Base-by-base conservation (phyloP, 148 eudicot species). In the Talinum fruticosum region DNA sequence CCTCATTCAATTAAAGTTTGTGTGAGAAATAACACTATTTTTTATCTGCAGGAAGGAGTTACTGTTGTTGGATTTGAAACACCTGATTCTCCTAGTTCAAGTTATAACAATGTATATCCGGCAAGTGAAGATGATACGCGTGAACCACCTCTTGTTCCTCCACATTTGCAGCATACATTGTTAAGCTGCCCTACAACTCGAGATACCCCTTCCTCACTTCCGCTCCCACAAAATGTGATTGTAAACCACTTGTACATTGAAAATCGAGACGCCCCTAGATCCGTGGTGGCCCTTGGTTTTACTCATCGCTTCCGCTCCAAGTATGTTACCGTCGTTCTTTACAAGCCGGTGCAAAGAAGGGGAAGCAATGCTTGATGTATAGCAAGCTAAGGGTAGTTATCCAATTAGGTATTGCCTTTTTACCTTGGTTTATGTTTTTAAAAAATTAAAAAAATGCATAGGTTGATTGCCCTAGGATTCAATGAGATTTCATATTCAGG, bases 231-330 rank as follows among this genome's bases (percentile, higher is more conserved):
- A 51, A 85, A 88, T 66, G 92, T 89, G 81, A 84, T 80, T 69
- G 85, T 95, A 78, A 95, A 95, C 77, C 98, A 95, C 89, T 92
- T 95, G 68, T 95, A 92, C 91, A 87, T 92, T 29, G 98, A 92
- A 80, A 91, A 91, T 80, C 79, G 92, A 82, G 93, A 92, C 66
- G 85, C 89, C 69, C 91, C 93, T 1, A 85, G 90, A 71, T 88
- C 98, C 18, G 97, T 95, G 41, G 98, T 95, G 75, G 96, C 91
- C 6, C 92, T 95, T 1, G 98, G 98, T 30, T 80, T 88, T 65
- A 88, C 97, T 78, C 93, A 92, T 83, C 93, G 98, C 30, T 95
- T 90, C 79, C 97, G 92, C 28, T 83, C 98, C 38, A 95, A 95
- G 82, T 92, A 78, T 82, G 97, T 95, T 19, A 92, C 96, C 0